A percentile compares a stretch with the other conserved stretches of the same genome.
These are phyloP conservation scores for Aspergillus sclerotioniger DNA, from an alignment of 495 filamentous ascomycete genomes.

Conservation along the genomic window DNA sequence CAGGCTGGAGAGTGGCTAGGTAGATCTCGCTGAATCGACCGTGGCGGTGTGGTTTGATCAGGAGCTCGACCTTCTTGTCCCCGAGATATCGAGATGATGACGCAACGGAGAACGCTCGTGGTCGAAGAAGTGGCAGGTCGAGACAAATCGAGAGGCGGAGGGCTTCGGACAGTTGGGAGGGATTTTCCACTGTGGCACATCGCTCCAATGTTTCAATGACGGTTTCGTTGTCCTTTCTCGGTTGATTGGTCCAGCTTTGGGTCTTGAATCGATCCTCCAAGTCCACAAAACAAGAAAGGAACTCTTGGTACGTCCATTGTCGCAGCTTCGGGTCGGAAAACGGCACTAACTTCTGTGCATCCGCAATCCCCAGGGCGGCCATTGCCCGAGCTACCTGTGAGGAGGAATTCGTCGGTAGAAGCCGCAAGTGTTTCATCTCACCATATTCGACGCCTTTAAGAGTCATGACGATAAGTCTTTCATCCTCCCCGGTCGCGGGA, in stretches of 20 bases:
- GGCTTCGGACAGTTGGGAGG: neutral
- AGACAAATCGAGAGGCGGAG: slow-evolving; percentile 3
- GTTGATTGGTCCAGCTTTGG: neutral
- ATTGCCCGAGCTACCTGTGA: neutral
- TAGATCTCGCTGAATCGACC: slow-evolving; percentile 5
- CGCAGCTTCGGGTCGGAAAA: neutral
- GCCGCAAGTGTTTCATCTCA: slow-evolving; percentile 6
- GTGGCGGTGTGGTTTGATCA: neutral
- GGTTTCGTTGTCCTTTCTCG: neutral
- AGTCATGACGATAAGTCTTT: neutral
- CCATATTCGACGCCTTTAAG: neutral
- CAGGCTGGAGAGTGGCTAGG: neutral
- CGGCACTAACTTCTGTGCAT: neutral
- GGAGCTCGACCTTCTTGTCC: neutral
- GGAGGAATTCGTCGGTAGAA: neutral
- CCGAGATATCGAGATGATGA: neutral
- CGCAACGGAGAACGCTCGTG: slow-evolving; percentile 4
- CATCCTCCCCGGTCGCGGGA: neutral
- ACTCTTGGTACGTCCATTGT: neutral
- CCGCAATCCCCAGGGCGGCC: neutral
- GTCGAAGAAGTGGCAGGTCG: slow-evolving; percentile 2
- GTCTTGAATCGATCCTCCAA: neutral
- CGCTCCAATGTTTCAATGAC: neutral
- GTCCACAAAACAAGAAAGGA: neutral
- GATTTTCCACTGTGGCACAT: neutral